Evolutionary conservation across 169 alveolate species (phyloP), one percentile per base, ranked within the genome.

Genomic region (Plasmodium chabaudi): DNA sequence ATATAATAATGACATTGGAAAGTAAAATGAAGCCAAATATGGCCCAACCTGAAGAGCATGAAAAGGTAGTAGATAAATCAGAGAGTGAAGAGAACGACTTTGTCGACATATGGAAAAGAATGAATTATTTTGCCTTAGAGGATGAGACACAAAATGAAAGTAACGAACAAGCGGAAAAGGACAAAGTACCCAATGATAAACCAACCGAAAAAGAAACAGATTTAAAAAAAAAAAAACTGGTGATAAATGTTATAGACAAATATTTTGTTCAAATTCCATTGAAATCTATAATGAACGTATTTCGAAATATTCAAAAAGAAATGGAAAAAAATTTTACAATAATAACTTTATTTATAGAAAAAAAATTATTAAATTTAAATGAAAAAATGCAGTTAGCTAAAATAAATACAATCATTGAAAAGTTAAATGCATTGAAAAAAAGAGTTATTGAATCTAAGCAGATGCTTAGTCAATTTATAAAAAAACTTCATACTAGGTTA

Each of bases 271-370:
- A 67, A 21, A 67, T 79, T 17, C 90, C 90, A 1, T 23, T 79
- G 3, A 79, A 79, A 21, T 64, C 84, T 42, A 79, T 79, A 46
- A 44, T 79, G 5, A 79, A 79, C 51, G 55, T 72, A 9, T 79
- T 79, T 46, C 47, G 90, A 67, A 64, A 79, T 39, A 79, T 79
- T 15, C 90, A 79, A 46, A 79, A 67, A 25, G 90, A 79, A 39
- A 9, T 79, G 15, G 90, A 79, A 23, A 79, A 67, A 60, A 79
- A 79, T 55, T 53, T 79, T 55, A 79, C 59, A 61, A 79, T 79
- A 21, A 79, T 79, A 42, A 79, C 90, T 21, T 47, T 79, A 17
- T 79, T 79, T 65, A 79, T 79, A 6, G 90, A 79, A 65, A 79
- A 79, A 59, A 65, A 67, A 56, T 46, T 79, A 65, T 23, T 15